Evolutionary conservation across 257 asterid genomes (phyloP).

Genomic region (Nicotiana attenuata): DNA sequence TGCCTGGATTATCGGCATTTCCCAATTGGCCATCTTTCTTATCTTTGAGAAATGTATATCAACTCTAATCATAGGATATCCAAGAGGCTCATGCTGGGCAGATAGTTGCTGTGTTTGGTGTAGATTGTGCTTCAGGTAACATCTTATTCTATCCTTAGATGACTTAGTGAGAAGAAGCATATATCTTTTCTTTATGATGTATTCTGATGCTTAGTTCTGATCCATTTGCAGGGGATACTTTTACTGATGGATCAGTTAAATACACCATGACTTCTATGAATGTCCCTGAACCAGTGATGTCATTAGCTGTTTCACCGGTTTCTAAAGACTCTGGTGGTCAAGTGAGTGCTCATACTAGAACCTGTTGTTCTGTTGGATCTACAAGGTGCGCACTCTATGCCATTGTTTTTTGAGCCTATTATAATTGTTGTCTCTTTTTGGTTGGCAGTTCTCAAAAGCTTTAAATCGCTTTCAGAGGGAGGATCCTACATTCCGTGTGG

Average conservation of each 20-base stretch:
- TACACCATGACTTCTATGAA: constrained; percentile 99
- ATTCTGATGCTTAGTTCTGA: constrained; percentile 9
- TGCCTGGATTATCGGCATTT: neutral
- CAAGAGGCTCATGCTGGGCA: constrained; percentile 99
- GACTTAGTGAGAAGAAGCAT: neutral
- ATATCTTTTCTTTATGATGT: neutral
- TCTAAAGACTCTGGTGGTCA: constrained; percentile 96
- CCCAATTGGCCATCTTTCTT: neutral
- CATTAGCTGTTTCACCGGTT: constrained; percentile 89
- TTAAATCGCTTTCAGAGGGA: constrained; percentile 94
- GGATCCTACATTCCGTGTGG: constrained; percentile 98
- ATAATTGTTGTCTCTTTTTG: constrained; percentile 3
- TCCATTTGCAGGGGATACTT: constrained; percentile 79
- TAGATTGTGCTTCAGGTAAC: constrained; percentile 96
- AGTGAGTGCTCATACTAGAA: constrained; percentile 43
- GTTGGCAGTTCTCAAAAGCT: constrained; percentile 93
- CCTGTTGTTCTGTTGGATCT: constrained; percentile 10
- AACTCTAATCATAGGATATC: constrained; percentile 57
- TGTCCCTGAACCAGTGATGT: constrained; percentile 99
- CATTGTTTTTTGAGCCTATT: neutral
- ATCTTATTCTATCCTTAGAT: neutral
- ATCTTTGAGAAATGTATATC: neutral
- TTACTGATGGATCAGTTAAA: constrained; percentile 89
- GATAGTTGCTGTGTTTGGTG: constrained; percentile 98
- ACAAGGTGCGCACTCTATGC: constrained; percentile 3